Base-by-base conservation (phyloP, 768 basidiomycete genomes). In the Agaricus subrufescens region DNA sequence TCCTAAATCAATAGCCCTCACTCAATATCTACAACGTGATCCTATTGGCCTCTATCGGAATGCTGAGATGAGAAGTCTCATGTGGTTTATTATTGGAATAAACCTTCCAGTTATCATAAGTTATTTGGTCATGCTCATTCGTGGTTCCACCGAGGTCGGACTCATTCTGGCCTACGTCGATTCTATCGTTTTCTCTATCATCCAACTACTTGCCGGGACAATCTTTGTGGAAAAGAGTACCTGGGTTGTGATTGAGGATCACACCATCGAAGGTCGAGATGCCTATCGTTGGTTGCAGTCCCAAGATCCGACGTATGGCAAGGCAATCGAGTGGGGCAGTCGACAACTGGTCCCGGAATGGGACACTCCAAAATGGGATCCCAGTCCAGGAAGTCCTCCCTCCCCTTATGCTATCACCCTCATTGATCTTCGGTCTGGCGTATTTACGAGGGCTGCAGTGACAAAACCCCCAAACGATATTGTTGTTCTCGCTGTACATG, bases 401-500 rank as follows among this genome's bases (percentile, higher is more conserved):
- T 19, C 19, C 39, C 37, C 46, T 9, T 29, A 43, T 15, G 15
- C 29, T 8, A 52, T 27, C n/a, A 52, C 34, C n/a, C 40, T 60
- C 5, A 46, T 60, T 11, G 61, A 58, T 15, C 47, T 58, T 3
- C 26, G 38, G 37, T 50, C 53, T 10, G 44, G 56, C 8, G 58
- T 60, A 3, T 30, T 43, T 7, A 56, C 51, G n/a, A 51, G 45
- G 11, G 52, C 50, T 14, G 49, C 29, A 3, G 61, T 60, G 2
- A 46, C 49, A 19, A 49, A 48, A 12, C 15, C n/a, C 11, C 55
- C 58, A 4, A 62, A 61, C 31, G 44, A 43, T 25, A 49, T 62
- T 47, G 48, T 63, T 8, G 9, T 50, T 9, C 50, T 63, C 14
- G 62, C 62, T 5, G 45, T 63, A 10, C 62, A 63, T 30, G 62